A percentile compares a stretch with the other conserved stretches of the same genome.
Evolutionary conservation across 2,329 filamentous ascomycete species (phyloP).

Genomic region (Chrysoporthe deuterocubensis): DNA sequence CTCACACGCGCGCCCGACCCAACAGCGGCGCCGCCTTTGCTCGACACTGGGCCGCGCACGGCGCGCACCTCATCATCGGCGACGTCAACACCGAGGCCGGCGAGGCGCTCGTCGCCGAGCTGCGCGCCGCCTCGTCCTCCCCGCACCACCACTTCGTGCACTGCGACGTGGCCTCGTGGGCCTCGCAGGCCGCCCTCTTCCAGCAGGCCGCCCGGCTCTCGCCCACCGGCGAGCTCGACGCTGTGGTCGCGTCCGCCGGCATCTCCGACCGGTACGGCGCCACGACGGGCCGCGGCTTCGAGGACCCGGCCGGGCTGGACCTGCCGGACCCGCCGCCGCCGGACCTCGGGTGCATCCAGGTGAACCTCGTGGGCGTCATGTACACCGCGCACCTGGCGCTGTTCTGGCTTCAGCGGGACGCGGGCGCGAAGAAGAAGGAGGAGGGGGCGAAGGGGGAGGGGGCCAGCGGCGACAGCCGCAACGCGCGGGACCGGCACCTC

Average conservation of each 20-base stretch:
- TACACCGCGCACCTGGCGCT: conserved; percentile 69
- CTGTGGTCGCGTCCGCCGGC: conserved; percentile 70
- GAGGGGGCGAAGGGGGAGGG: conserved; percentile 33
- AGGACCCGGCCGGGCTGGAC: conserved; percentile 47
- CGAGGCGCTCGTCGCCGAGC: conserved; percentile 56
- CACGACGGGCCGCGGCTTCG: conserved; percentile 44
- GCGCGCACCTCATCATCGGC: conserved; percentile 65
- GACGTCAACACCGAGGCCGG: conserved; percentile 63
- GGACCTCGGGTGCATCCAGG: conserved; percentile 57
- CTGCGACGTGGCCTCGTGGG: conserved; percentile 69
- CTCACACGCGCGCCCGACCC: neutral
- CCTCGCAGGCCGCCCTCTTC: conserved; percentile 67
- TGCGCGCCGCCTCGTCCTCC: conserved; percentile 48
- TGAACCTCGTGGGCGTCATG: conserved; percentile 66
- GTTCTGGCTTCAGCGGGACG: conserved; percentile 58
- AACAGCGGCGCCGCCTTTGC: conserved; percentile 55
- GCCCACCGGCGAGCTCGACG: conserved; percentile 60
- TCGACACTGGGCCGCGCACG: conserved; percentile 56
- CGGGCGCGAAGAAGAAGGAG: conserved; percentile 37
- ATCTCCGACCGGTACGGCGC: conserved; percentile 49
- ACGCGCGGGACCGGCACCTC: conserved; percentile 55
- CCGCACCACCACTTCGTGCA: conserved; percentile 58
- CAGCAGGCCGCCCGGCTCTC: conserved; percentile 58
- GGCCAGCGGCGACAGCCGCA: conserved; percentile 32
- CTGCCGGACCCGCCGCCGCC: conserved; percentile 51